Evolutionary conservation across 768 basidiomycete genomes (phyloP).

Genomic region (Kwoniella shandongensis): DNA sequence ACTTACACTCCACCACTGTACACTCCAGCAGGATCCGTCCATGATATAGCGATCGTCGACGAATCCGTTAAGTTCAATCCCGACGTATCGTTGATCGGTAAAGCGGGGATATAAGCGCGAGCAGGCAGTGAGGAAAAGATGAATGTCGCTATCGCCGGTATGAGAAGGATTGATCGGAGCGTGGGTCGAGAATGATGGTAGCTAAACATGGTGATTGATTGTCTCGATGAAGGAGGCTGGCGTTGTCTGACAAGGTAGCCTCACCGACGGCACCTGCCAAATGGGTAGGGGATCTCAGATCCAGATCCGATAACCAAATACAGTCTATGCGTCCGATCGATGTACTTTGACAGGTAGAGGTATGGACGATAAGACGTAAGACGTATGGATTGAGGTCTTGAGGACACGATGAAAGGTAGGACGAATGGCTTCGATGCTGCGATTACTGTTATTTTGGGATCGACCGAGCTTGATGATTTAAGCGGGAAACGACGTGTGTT

Average conservation of each 20-base stretch:
- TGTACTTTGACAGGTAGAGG: no score
- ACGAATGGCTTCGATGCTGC: no score
- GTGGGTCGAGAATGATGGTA: not conserved
- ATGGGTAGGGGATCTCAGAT: no score
- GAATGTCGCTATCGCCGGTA: slow-evolving; percentile 32
- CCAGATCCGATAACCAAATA: no score
- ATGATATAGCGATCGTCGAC: slow-evolving; percentile 59
- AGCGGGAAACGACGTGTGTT: no score
- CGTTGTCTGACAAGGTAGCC: not conserved
- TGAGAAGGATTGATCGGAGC: slow-evolving; percentile 24
- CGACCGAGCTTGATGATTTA: no score
- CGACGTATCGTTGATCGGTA: slow-evolving; percentile 66
- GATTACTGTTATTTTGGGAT: no score
- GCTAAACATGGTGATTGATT: not conserved
- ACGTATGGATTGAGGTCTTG: no score
- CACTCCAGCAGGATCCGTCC: slow-evolving; percentile 58
- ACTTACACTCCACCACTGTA: slow-evolving; percentile 45
- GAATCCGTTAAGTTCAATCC: slow-evolving; percentile 62
- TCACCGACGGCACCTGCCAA: no score
- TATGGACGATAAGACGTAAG: no score
- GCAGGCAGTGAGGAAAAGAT: slow-evolving; percentile 20
- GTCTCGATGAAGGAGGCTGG: not conserved
- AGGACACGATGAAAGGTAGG: no score
- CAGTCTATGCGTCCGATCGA: no score
- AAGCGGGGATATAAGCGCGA: slow-evolving; percentile 68